Base-by-base conservation (phyloP, 2,329 filamentous ascomycete species). In the Hypoxylon sp. region DNA sequence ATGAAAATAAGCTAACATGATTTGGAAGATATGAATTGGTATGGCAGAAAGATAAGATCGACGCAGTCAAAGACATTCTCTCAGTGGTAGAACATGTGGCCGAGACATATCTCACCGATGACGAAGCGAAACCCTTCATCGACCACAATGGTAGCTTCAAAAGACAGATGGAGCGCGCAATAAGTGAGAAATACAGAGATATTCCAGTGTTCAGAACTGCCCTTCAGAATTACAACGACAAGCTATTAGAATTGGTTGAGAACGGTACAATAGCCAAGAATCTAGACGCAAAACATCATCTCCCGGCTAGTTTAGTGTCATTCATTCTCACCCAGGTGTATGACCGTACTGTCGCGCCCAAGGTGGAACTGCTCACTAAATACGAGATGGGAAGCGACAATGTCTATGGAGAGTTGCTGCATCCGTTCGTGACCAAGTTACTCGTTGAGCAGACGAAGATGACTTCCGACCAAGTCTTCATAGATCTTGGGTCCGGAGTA, bases 401-500 rank as follows among this genome's bases (percentile, higher is more conserved):
- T 73, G 93, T 97, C 41, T 99, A 99, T 77, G 96, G 96, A 76
- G 96, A 99, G 79, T 87, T 99, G 25, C 85, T 96, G 30, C 91
- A 94, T 19, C 90, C 90, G 1, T 97, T 99, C 76, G 88, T 96
- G 70, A 92, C 91, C 68, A 89, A 90, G 63, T 93, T 98, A 65
- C 90, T 99, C 73, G 87, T 90, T 14, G 85, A 90, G 72, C 88
- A 93, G 77, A 91, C 92, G 2, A 85, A 88, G 48, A 89, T 98
- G 78, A 94, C 89, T 65, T 95, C 93, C 0, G 87, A 90, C 53
- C 92, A 97, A 73, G 89, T 97, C 38, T 98, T 99, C 78, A 90
- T 99, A 65, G 96, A 99, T 77, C 86, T 99, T 13, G 96, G 96
- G 52, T 98, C 95, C 1, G 96, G 96, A 30, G 96, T 98, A 14